Evolutionary conservation across 176 grass and related monocot species (phyloP).

Genomic region (Eleusine indica): DNA sequence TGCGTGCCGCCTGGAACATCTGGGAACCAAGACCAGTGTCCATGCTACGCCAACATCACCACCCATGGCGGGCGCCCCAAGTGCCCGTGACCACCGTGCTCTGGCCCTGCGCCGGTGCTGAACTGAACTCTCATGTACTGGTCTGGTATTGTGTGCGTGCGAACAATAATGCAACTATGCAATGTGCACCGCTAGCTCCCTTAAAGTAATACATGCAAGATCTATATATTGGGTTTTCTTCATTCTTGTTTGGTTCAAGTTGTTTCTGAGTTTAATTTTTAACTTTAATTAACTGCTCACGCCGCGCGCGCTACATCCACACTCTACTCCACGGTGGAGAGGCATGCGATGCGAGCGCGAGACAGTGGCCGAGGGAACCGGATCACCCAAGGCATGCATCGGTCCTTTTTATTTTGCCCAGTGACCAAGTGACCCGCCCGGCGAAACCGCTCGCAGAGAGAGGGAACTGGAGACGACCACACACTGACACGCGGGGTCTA

Average conservation of each 20-base stretch:
- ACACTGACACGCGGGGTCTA: constrained; percentile 19
- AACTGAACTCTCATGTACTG: neutral
- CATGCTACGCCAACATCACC: constrained; percentile 44
- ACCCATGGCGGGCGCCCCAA: constrained; percentile 26
- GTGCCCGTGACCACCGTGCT: constrained; percentile 16
- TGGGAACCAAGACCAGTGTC: constrained; percentile 25
- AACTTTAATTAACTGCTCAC: too few relatives aligned
- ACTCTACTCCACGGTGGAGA: too few relatives aligned
- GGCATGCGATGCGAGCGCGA: neutral
- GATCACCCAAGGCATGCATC: neutral
- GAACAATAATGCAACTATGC: neutral
- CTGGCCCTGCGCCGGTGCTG: neutral
- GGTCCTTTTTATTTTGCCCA: neutral
- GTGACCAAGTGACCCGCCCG: neutral
- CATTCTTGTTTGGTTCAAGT: too few relatives aligned
- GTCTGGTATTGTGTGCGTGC: neutral
- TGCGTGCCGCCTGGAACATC: constrained; percentile 51
- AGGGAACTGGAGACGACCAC: constrained; percentile 35
- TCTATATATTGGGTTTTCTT: too few relatives aligned
- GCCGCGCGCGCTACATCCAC: too few relatives aligned
- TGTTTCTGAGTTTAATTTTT: too few relatives aligned
- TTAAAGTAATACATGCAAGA: too few relatives aligned
- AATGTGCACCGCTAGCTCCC: too few relatives aligned
- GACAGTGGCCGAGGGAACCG: constrained; percentile 31
- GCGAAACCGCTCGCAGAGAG: constrained; percentile 5